A percentile compares a stretch with the other conserved stretches of the same genome.
Evolutionary conservation across 768 basidiomycete species (phyloP).

Genomic region (Holtermannia corniformis): DNA sequence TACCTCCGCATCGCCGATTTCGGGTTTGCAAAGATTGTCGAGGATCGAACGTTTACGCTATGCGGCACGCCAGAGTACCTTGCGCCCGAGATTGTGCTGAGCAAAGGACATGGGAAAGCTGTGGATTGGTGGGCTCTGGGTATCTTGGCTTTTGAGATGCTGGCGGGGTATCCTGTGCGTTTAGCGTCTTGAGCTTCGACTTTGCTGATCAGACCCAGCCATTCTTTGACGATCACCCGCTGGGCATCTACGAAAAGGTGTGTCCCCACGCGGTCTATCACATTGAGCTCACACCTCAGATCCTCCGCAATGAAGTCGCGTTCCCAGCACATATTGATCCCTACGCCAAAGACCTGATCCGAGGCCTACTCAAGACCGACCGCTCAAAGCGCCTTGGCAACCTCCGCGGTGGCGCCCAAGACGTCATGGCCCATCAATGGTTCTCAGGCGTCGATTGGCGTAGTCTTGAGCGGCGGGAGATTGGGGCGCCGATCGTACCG

Average conservation of each 20-base stretch:
- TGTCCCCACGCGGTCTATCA: background rate
- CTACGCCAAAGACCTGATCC: constrained; percentile 78
- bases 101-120: constrained; percentile 94
- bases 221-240: constrained; percentile 95
- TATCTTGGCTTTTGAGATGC: constrained; percentile 95
- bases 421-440: constrained; percentile 87
- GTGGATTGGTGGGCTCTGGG: constrained; percentile 99
- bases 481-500: constrained; percentile 41
- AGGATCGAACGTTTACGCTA: constrained; percentile 94
- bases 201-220: constrained; percentile 46
- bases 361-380: constrained; percentile 82
- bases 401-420: constrained; percentile 80
- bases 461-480: constrained; percentile 37
- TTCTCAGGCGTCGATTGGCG: constrained; percentile 48
- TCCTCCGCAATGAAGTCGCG: constrained; percentile 72
- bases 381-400: constrained; percentile 86
- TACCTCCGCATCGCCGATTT: constrained; percentile 95
- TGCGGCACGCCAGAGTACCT: constrained; percentile 66
- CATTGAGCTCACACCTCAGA: constrained; percentile 43
- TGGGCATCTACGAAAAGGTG: constrained; percentile 89
- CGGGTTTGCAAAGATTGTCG: constrained; percentile 94
- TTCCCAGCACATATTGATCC: constrained; percentile 89
- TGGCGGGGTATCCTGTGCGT: constrained; percentile 75
- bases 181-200: background rate
- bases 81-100: constrained; percentile 95